Percentiles rank a stretch among this genome's conserved stretches.
Conservation (phyloP, 768 basidiomycete genomes). For the Ramaria sp. region DNA sequence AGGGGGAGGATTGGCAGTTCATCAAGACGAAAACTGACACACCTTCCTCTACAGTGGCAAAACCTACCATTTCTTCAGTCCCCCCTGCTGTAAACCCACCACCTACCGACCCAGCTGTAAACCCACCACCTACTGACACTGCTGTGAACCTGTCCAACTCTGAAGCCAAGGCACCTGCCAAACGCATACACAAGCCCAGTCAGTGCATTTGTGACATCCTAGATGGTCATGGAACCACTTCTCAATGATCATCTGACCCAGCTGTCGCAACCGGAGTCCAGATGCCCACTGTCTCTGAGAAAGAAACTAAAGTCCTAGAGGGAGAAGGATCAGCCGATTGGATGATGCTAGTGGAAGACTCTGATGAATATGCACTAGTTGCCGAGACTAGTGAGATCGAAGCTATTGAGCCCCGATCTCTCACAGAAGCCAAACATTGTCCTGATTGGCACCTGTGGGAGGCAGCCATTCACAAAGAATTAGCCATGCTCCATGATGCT, state of each 20-base stretch:
- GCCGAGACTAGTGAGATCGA: conserved; percentile 7
- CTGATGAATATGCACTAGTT: conserved; percentile 8
- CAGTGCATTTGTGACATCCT: background rate
- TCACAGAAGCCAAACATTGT: conserved; percentile 15
- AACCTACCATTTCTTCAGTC: too few species aligned
- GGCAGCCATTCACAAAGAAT: conserved; percentile 17
- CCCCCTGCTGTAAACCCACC: too few species aligned
- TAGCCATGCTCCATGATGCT: conserved; percentile 10
- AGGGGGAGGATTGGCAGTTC: conserved; percentile 3
- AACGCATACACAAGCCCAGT: background rate
- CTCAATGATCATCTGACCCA: too few species aligned
- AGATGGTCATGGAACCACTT: too few species aligned
- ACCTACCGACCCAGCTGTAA: too few species aligned
- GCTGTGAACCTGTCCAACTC: too few species aligned
- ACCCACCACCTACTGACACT: too few species aligned
- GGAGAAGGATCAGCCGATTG: background rate
- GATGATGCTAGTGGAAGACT: background rate
- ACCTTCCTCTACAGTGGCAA: too few species aligned
- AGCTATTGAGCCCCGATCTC: conserved; percentile 6
- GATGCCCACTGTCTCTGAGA: too few species aligned
- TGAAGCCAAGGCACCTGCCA: background rate
- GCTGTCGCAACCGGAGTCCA: too few species aligned
- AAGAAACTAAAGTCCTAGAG: background rate
- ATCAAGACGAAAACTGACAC: background rate
- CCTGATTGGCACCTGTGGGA: conserved; percentile 20